phyloP scores from a whole-genome alignment of 202 grass and related monocot species.

The Brachypodium distachyon region DNA sequence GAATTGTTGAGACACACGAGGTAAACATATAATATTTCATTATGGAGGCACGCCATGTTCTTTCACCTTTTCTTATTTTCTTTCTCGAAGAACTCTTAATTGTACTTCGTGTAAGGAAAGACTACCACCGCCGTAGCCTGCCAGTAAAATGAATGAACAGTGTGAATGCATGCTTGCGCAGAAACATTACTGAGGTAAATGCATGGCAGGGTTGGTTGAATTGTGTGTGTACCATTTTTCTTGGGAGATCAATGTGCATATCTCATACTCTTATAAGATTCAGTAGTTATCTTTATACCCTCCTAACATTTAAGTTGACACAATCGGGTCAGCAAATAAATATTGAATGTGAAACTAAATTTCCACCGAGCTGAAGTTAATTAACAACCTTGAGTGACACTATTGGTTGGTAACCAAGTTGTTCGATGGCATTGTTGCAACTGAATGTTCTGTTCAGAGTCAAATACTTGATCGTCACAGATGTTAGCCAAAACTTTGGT shows the following conservation, averaged over 20 bases:
- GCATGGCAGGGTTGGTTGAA: no score
- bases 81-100: no score
- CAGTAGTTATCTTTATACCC: conserved; percentile 40
- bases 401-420: conserved; percentile 61
- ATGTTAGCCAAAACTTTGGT: conserved; percentile 37
- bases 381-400: conserved; percentile 47
- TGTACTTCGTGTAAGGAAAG: no score
- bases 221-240: background rate
- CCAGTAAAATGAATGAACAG: no score
- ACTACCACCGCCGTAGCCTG: no score
- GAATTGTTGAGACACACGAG: no score
- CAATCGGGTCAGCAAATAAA: background rate
- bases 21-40: no score
- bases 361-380: background rate
- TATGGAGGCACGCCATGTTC: no score
- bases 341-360: background rate
- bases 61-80: no score
- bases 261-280: conserved; percentile 25
- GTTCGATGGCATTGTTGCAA: conserved; percentile 41
- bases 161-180: no score
- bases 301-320: conserved; percentile 16
- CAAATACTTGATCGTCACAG: conserved; percentile 43
- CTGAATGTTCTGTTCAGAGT: conserved; percentile 56
- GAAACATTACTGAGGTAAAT: no score
- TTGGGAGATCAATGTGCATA: background rate